Percentiles rank a stretch among this genome's conserved stretches.
Conservation (phyloP, 1,139 yeast genomes). For the Groenewaldozyma sp. region DNA sequence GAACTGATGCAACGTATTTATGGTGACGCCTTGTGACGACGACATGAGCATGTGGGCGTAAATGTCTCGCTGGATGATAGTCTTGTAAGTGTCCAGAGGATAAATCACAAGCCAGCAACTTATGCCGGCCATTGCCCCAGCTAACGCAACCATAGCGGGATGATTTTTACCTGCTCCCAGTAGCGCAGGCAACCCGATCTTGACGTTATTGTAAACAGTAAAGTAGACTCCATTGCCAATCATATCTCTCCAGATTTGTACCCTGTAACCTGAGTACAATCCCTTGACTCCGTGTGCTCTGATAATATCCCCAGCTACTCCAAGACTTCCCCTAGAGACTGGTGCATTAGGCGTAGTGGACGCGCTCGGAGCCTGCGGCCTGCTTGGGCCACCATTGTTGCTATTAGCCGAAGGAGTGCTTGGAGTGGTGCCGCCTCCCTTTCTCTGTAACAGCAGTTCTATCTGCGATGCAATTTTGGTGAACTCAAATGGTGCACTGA, state of each 20-base stretch:
- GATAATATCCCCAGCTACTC: conserved; percentile 44
- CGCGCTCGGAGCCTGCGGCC: conserved; percentile 4
- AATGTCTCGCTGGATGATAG: conserved; percentile 63
- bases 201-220: conserved; percentile 64
- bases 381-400: neutral
- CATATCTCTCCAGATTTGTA: conserved; percentile 44
- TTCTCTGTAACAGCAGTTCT: conserved; percentile 35
- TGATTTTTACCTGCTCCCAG: conserved; percentile 20
- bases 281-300: conserved; percentile 52
- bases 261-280: conserved; percentile 62
- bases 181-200: conserved; percentile 27
- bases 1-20: conserved; percentile 24
- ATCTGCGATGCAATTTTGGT: conserved; percentile 77
- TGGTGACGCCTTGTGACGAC: conserved; percentile 39
- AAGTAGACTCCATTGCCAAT: conserved; percentile 67
- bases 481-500: conserved; percentile 82
- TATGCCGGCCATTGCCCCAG: conserved; percentile 78
- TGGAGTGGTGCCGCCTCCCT: neutral
- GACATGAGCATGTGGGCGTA: conserved; percentile 37
- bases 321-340: conserved; percentile 37
- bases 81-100: conserved; percentile 74
- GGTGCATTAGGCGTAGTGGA: conserved; percentile 5
- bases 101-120: conserved; percentile 64
- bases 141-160: conserved; percentile 41
- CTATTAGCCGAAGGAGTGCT: conserved; percentile 5